Base-by-base conservation (phyloP, 2,329 filamentous ascomycete genomes). In the Phaeosphaeriaceae sp. region DNA sequence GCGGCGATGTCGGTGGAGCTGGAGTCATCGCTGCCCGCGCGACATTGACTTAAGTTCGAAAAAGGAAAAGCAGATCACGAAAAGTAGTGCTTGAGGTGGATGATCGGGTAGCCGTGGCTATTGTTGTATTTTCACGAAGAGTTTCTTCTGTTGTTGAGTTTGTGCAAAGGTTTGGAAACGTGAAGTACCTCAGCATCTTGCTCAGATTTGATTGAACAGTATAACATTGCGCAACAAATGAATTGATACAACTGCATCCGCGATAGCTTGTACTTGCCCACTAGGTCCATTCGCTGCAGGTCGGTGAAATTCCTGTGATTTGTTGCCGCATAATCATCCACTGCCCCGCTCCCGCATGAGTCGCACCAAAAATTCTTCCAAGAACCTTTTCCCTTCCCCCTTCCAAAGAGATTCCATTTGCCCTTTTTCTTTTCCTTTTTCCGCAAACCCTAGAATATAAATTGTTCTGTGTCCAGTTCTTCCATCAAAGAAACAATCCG, bases 1-100 rank as follows among this genome's bases (percentile, higher is more conserved):
- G 48, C 58, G 57, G 62, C 63, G 62, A 67, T 52, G 46, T 62
- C 63, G 60, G 68, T 47, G 22, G 66, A 63, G 60, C 31, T 36
- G 11, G 31, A 36, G 31, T 63, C 60, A 61, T 36, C 31, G 31
- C 3, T 36, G 31, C 31, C 6, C 31, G 33, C 31, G 31, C 31
- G 33, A 45, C 21, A 40, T 22, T 24, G 13, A 25, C 42, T 40
- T n/a, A n/a, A n/a, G n/a, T n/a, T n/a, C n/a, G n/a, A n/a, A n/a
- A n/a, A n/a, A n/a, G n/a, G n/a, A n/a, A n/a, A n/a, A n/a, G n/a
- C n/a, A n/a, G n/a, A n/a, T n/a, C n/a, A n/a, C n/a, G n/a, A n/a
- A n/a, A n/a, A n/a, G n/a, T n/a, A n/a, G n/a, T n/a, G n/a, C n/a
- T n/a, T n/a, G n/a, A n/a, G n/a, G n/a, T n/a, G n/a, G n/a, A n/a